phyloP scores from a whole-genome alignment of 441 rosid genomes.

The Kokia cookei region DNA sequence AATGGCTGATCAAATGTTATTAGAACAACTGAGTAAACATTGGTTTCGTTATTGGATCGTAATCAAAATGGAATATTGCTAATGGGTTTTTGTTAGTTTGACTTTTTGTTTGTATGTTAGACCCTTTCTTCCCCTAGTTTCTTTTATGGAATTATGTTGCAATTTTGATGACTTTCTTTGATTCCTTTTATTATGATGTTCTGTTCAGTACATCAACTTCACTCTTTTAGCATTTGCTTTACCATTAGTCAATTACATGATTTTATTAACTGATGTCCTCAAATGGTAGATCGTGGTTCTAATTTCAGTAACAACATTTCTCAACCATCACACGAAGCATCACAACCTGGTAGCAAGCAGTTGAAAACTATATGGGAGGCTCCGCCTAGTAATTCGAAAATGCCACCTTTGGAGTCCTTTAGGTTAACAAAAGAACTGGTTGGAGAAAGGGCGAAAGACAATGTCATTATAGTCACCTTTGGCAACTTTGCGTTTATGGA shows the following conservation, averaged over 20 bases:
- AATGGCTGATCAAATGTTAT: not conserved
- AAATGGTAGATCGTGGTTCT: conserved; percentile 30
- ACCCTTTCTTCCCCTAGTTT: not conserved
- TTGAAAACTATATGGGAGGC: conserved; percentile 65
- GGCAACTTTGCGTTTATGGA: conserved; percentile 99
- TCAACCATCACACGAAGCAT: conserved; percentile 20
- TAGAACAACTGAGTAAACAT: not conserved
- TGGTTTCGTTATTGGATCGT: not conserved
- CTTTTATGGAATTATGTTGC: not conserved
- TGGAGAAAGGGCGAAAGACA: conserved; percentile 63
- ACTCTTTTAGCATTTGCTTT: not conserved
- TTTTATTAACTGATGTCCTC: conserved; percentile 6
- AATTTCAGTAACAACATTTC: conserved; percentile 18
- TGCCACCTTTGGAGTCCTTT: conserved; percentile 78
- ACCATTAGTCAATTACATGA: not conserved
- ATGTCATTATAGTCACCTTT: conserved; percentile 83
- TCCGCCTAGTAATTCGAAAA: conserved; percentile 54
- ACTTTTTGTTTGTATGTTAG: not conserved
- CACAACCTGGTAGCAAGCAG: conserved; percentile 18
- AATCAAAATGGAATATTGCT: not conserved
- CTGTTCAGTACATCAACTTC: not conserved
- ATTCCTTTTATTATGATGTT: not conserved
- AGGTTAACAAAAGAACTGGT: conserved; percentile 69
- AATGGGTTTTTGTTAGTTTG: not conserved
- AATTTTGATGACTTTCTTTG: not conserved